Base-by-base conservation (phyloP, 805 yeast genomes). In the Candida orba region DNA sequence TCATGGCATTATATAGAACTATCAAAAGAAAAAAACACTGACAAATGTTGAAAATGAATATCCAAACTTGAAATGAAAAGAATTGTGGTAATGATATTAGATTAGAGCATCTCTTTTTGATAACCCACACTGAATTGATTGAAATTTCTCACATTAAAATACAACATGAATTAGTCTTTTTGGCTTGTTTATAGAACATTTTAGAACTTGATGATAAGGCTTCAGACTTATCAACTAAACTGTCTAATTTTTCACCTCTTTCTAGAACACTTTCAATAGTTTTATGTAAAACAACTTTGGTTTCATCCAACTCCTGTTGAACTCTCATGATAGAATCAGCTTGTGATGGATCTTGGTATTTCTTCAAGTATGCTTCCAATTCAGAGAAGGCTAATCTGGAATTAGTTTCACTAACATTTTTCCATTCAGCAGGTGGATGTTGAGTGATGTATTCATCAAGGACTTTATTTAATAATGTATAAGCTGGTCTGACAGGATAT, bases 261-360 rank as follows among this genome's bases (percentile, higher is more conserved):
- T 88, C 95, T 61, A 93, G 74, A 8, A 93, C 96, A 49, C 84
- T 75, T 66, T 93, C 97, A 53, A 93, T 91, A 38, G 97, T 89
- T 68, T 91, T 90, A 67, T 93, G 98, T 58, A 93, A 72, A 34
- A 90, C 96, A 55, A 91, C 87, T 71, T 93, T 93, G 32, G 99
- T 93, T 62, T 93, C 99, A 65, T 93, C 99, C 57, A 93, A 76
- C 66, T 93, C 99, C 61, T 89, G 95, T 70, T 93, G 99, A 20
- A 93, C 99, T 64, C 84, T 85, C 95, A 93, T 83, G 50, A 93
- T 80, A 10, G 96, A 84, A 63, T 93, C 99, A 0, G 98, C 98
- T 69, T 93, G 96, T 35, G 84, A 75, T 27, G 99, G 99, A 63
- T 93, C 96, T 68, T 93, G 99, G 67, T 93, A 93, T 59, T 86